phyloP scores from a whole-genome alignment of 495 filamentous ascomycete genomes.

The Neurospora sp. region DNA sequence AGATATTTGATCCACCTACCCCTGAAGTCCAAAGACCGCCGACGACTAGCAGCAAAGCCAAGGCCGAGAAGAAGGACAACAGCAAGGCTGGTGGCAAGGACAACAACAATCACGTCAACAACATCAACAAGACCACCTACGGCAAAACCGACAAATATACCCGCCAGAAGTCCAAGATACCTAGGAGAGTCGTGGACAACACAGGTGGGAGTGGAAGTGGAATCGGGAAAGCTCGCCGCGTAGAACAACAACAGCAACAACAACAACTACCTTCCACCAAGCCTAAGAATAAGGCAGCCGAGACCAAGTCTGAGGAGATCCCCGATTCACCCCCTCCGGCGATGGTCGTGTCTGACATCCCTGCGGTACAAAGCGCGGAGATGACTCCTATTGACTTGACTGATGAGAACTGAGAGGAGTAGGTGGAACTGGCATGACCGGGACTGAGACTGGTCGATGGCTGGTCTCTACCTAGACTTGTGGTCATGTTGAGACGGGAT shows the following conservation, averaged over 20 bases:
- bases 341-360: background rate
- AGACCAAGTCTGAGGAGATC: background rate
- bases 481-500: background rate
- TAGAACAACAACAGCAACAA: background rate
- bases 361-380: background rate
- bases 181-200: background rate
- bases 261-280: background rate
- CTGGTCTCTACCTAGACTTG: background rate
- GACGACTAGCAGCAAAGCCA: background rate
- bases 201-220: background rate
- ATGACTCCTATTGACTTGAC: background rate
- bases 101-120: background rate
- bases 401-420: background rate
- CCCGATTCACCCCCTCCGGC: background rate
- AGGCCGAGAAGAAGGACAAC: background rate
- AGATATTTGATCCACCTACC: background rate
- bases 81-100: background rate
- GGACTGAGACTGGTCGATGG: too few species aligned
- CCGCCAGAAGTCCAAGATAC: background rate
- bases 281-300: background rate
- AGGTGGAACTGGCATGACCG: background rate
- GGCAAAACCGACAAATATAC: background rate
- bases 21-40: background rate
- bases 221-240: background rate
- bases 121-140: background rate